Conservation (phyloP, 2,329 filamentous ascomycete genomes). For the Botrytis fragariae region DNA sequence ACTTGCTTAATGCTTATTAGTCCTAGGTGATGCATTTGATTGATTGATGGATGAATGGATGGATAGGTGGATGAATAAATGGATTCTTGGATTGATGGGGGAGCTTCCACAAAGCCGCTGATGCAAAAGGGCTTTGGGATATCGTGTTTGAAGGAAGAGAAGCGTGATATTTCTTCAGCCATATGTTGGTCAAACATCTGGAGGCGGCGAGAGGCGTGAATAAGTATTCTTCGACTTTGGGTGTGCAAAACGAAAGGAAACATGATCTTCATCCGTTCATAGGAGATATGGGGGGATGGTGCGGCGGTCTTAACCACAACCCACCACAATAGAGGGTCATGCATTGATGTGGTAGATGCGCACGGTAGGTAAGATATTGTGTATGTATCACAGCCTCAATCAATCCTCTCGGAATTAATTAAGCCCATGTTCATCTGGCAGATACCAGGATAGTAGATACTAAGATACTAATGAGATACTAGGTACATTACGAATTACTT, state of each 20-base stretch:
- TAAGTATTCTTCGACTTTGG: not conserved
- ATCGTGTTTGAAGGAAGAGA: not conserved
- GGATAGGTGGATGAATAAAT: not conserved
- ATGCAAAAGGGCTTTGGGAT: not conserved
- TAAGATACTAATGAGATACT: slow-evolving; percentile 1
- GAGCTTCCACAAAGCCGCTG: slow-evolving; percentile 2
- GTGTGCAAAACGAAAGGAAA: not conserved
- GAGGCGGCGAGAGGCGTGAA: not conserved
- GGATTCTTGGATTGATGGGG: not conserved
- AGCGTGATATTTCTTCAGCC: not conserved
- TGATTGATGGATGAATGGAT: not conserved
- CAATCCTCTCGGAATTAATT: slow-evolving; percentile 14
- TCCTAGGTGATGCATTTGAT: not conserved
- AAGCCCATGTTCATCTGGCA: slow-evolving; percentile 18
- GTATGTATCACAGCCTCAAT: slow-evolving; percentile 18
- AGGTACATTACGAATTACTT: slow-evolving; percentile 4
- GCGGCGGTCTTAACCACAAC: slow-evolving; percentile 9
- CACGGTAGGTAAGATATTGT: slow-evolving; percentile 16
- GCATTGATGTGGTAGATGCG: slow-evolving; percentile 8
- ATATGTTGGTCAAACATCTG: not conserved
- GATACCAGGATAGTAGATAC: not conserved
- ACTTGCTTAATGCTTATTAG: slow-evolving; percentile 9
- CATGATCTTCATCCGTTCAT: not conserved
- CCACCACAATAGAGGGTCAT: slow-evolving; percentile 6
- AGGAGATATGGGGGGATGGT: not conserved